Percentiles rank a stretch among this genome's conserved stretches.
Conservation (phyloP, 768 basidiomycete species). For the Podaxis rugospora region DNA sequence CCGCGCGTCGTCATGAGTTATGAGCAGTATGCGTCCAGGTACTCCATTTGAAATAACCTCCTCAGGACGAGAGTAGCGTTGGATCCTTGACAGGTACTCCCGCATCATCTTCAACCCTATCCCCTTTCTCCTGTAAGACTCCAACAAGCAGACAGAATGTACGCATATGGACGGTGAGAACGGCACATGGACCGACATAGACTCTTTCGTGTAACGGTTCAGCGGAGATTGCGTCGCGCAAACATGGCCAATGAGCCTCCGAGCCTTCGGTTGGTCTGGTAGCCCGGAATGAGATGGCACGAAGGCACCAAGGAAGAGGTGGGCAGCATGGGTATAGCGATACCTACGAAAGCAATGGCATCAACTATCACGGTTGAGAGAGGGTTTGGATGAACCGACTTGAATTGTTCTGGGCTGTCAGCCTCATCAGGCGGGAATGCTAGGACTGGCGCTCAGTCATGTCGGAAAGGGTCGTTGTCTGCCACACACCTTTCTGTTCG, state of each 20-base stretch:
- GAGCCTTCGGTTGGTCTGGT: conserved; percentile 13
- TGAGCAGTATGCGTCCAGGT: conserved; percentile 40
- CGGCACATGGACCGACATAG: conserved; percentile 63
- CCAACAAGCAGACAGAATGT: conserved; percentile 60
- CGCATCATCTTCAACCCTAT: conserved; percentile 50
- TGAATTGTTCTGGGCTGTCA: conserved; percentile 49
- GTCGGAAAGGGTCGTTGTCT: background rate
- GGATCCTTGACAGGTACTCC: conserved; percentile 53
- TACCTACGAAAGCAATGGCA: background rate
- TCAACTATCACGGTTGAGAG: background rate
- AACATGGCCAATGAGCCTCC: conserved; percentile 57
- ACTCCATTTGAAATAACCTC: conserved; percentile 27
- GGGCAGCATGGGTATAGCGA: conserved; percentile 52
- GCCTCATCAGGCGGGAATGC: conserved; percentile 64
- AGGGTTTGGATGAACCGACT: conserved; percentile 25
- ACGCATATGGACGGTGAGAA: conserved; percentile 52
- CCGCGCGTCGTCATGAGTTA: conserved; percentile 56
- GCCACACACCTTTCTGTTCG: conserved; percentile 30
- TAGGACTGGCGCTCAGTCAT: conserved; percentile 18
- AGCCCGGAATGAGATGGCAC: conserved; percentile 15
- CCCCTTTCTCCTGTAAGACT: conserved; percentile 37
- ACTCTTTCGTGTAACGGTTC: conserved; percentile 50
- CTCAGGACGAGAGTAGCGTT: conserved; percentile 18
- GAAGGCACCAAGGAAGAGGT: conserved; percentile 69
- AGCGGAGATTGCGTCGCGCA: conserved; percentile 59